A percentile compares a stretch with the other conserved stretches of the same genome.
These are phyloP conservation scores for Actinomortierella ambigua DNA, from an alignment of 371 early-diverging fungal species.

Conservation along the genomic window DNA sequence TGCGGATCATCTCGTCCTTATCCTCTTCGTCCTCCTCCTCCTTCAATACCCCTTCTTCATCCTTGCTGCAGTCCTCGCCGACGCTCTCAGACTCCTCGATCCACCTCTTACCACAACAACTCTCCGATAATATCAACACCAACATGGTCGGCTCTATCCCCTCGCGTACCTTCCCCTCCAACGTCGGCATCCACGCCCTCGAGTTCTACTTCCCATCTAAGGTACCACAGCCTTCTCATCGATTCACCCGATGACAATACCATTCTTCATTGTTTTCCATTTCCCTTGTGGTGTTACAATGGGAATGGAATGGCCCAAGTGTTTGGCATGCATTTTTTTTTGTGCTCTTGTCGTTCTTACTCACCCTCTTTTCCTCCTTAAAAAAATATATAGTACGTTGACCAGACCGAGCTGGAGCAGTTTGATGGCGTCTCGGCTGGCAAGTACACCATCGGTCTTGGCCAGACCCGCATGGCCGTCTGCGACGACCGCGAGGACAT, in stretches of 20 bases:
- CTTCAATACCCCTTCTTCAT: too few species aligned
- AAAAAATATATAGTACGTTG: conserved; percentile 71
- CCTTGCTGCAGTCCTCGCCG: too few species aligned
- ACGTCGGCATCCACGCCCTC: conserved; percentile 92
- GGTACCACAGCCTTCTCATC: conserved; percentile 11
- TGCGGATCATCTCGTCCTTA: too few species aligned
- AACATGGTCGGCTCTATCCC: conserved; percentile 43
- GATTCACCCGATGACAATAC: too few species aligned
- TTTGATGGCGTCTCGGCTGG: conserved; percentile 94
- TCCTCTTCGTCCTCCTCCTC: too few species aligned
- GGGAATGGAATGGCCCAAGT: too few species aligned
- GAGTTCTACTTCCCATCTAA: conserved; percentile 90
- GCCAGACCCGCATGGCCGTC: conserved; percentile 94
- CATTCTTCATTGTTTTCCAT: too few species aligned
- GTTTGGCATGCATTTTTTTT: too few species aligned
- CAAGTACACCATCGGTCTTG: conserved; percentile 98
- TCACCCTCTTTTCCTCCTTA: neutral
- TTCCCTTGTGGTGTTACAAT: too few species aligned
- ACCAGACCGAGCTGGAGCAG: conserved; percentile 86
- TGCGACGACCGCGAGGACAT: conserved; percentile 97
- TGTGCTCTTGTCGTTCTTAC: too few species aligned
- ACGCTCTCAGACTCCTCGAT: too few species aligned
- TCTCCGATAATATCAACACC: neutral
- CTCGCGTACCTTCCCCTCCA: conserved; percentile 62
- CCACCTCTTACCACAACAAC: too few species aligned